Evolutionary conservation across 1,284 basidiomycete genomes (phyloP), one percentile per base, ranked within the genome.

Genomic region (Sanghuangporus baumii): DNA sequence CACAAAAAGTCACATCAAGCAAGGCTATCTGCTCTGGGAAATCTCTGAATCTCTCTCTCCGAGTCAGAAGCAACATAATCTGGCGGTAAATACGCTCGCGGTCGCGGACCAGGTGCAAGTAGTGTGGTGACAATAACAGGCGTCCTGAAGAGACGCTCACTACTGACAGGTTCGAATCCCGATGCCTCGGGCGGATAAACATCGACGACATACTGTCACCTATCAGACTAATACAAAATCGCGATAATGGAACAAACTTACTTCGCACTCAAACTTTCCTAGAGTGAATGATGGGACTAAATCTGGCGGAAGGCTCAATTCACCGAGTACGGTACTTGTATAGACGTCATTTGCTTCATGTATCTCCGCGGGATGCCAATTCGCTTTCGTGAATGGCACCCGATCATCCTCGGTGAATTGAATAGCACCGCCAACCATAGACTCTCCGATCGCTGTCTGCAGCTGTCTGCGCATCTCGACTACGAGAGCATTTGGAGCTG

Each of bases 221-320:
- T 18, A 4, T 48, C 18, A 26, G 26, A 51, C 23, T 11, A 9
- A 12, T 12, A 12, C 48, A 23, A 26, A 26, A 26, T 6, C 14
- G n/a, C 8, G 9, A 51, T 12, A 51, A 51, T 26, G 23, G 9
- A 12, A 26, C 12, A n/a, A n/a, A 40, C 61, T 43, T 26, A 62
- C 61, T 55, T 57, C 50, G 12, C 34, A 41, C 14, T 54, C 36
- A n/a, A 62, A 50, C 16, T 51, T 37, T 16, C 61, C 61, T 40
- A 62, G 51, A 9, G 20, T 20, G 47, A 62, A 62, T 20, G 61
- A 38, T n/a, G 61, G 61, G 37, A 51, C 48, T 18, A 62, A 20
- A 16, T 62, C 31, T 9, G 8, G 55, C 12, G 61, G 55, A 31
- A 58, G 41, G 14, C 37, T 38, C 18, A 62, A 36, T 18, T 62